These are phyloP conservation scores for Talaromyces albobiverticillius DNA, from an alignment of 2,329 filamentous ascomycete genomes.

Conservation along the genomic window DNA sequence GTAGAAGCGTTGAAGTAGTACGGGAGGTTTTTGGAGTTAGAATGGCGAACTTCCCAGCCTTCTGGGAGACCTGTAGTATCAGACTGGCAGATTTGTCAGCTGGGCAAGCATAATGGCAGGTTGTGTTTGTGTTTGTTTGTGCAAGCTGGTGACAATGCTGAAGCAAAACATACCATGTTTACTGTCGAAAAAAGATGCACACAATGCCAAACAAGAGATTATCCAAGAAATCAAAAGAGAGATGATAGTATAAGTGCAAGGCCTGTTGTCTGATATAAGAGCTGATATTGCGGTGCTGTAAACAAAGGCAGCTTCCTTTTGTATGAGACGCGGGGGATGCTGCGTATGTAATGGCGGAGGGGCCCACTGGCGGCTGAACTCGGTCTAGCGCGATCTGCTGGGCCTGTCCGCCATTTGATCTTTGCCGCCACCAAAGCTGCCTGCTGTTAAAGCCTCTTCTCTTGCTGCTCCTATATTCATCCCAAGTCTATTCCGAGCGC, in stretches of 20 bases:
- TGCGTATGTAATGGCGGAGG: not conserved
- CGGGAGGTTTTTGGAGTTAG: conserved; percentile 96
- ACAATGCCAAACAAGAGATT: not conserved
- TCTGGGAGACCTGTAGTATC: conserved; percentile 73
- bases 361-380: not conserved
- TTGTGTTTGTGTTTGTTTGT: too few relatives aligned
- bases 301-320: too few relatives aligned
- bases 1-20: conserved; percentile 94
- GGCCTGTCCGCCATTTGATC: too few relatives aligned
- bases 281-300: too few relatives aligned
- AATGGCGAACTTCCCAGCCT: conserved; percentile 94
- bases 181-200: not conserved
- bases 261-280: not conserved
- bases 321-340: conserved; percentile 10
- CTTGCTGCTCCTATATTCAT: not conserved
- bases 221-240: not conserved
- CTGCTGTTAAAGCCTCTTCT: not conserved
- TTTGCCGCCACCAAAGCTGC: too few relatives aligned
- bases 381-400: conserved; percentile 1
- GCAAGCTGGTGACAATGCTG: too few relatives aligned
- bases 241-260: not conserved
- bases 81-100: conserved; percentile 51
- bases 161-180: conserved; percentile 13
- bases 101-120: too few relatives aligned
- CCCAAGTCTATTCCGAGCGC: not conserved